Evolutionary conservation across 2,329 filamentous ascomycete genomes (phyloP).

Genomic region (Penicillium occitanis): DNA sequence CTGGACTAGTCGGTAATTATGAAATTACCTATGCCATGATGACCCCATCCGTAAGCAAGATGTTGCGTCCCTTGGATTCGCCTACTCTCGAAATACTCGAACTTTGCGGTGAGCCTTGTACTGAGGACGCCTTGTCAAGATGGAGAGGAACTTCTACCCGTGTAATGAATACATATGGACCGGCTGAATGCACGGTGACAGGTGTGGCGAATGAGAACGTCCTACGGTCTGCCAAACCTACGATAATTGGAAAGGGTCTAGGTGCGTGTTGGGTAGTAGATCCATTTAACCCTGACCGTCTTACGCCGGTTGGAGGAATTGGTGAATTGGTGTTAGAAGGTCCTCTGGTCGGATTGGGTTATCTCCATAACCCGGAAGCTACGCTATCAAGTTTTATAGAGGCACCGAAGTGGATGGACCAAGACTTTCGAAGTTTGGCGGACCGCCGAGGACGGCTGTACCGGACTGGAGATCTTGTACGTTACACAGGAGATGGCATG

Average conservation of each 20-base stretch:
- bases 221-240: background rate
- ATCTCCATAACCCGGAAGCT: constrained; percentile 42
- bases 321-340: constrained; percentile 46
- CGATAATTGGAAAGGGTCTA: background rate
- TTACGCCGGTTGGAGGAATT: constrained; percentile 40
- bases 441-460: constrained; percentile 36
- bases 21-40: background rate
- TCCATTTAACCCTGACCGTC: background rate
- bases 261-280: constrained; percentile 39
- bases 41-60: constrained; percentile 7
- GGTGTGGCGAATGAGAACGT: background rate
- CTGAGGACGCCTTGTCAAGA: background rate
- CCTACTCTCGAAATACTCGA: constrained; percentile 4
- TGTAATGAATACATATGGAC: constrained; percentile 12
- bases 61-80: background rate
- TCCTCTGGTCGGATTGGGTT: constrained; percentile 42
- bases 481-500: constrained; percentile 40
- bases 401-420: constrained; percentile 38
- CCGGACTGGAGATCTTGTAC: constrained; percentile 34
- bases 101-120: constrained; percentile 10
- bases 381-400: constrained; percentile 38
- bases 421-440: constrained; percentile 15
- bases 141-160: background rate
- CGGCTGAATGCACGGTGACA: constrained; percentile 8
- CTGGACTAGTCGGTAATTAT: background rate